Conservation (phyloP, 192 early-diverging fungal genomes). For the Backusella luteola region DNA sequence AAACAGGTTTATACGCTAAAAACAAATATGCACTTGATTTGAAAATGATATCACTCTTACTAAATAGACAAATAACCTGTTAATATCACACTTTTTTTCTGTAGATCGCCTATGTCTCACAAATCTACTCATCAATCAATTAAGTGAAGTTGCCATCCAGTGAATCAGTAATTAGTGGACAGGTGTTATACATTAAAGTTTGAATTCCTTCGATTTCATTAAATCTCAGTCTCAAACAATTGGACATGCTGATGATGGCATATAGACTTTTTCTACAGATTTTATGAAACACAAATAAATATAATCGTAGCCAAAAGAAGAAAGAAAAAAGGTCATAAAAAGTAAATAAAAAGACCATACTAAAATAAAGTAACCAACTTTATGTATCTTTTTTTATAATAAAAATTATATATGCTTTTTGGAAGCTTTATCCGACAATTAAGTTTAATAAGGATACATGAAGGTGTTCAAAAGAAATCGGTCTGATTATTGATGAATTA, state of each 20-base stretch:
- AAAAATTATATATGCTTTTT: not conserved
- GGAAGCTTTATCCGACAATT: not conserved
- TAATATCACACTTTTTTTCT: not conserved
- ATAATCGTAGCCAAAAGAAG: not conserved
- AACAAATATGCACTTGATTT: slow-evolving; percentile 4
- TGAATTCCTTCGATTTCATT: not conserved
- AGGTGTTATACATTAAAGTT: not conserved
- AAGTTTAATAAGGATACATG: not conserved
- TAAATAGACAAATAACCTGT: not conserved
- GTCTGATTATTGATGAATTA: not conserved
- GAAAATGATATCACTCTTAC: not conserved
- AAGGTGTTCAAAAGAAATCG: not conserved
- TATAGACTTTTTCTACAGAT: not conserved
- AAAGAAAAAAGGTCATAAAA: not conserved
- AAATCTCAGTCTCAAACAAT: not conserved
- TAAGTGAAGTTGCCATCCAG: too few species aligned
- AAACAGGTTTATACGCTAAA: not conserved
- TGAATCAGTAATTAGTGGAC: not conserved
- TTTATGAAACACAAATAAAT: slow-evolving; percentile 3
- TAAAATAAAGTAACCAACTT: not conserved
- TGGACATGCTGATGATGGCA: not conserved
- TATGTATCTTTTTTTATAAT: not conserved
- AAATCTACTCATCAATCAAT: not conserved
- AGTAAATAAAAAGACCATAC: not conserved
- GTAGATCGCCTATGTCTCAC: not conserved